A percentile compares a stretch with the other conserved stretches of the same genome.
Conservation (phyloP, 257 asterid species). For the Agastache rugosa region DNA sequence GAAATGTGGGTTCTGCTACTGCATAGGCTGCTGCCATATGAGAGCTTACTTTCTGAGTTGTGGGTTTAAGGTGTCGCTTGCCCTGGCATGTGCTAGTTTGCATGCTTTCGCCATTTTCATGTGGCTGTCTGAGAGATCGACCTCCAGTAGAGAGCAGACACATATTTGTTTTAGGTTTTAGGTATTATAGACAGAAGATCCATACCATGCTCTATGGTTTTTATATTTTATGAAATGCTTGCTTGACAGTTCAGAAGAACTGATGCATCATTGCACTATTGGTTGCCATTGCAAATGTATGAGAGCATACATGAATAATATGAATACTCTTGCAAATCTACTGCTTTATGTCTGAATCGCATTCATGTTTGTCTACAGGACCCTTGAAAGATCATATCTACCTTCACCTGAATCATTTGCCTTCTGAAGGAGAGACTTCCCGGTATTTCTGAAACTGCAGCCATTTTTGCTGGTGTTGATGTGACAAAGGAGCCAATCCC, state of each 20-base stretch:
- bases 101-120: not conserved
- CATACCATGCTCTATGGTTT: slow-evolving; percentile 11
- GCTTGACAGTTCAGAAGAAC: too few relatives aligned
- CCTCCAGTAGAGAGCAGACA: not conserved
- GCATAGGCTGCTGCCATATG: slow-evolving; percentile 11
- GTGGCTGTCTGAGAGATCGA: not conserved
- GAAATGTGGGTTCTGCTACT: slow-evolving; percentile 7
- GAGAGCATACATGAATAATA: slow-evolving; percentile 11
- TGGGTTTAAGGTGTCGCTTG: not conserved
- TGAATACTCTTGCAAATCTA: slow-evolving; percentile 6
- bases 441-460: slow-evolving; percentile 98
- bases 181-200: slow-evolving; percentile 7
- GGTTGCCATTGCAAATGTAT: slow-evolving; percentile 15
- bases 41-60: not conserved
- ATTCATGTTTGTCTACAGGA: slow-evolving; percentile 51
- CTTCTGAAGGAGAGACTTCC: slow-evolving; percentile 97
- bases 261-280: not conserved
- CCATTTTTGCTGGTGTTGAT: slow-evolving; percentile 98
- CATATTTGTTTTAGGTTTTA: not conserved
- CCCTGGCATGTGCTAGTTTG: not conserved
- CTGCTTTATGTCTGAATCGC: too few relatives aligned
- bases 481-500: slow-evolving; percentile 98
- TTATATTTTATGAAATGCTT: not conserved
- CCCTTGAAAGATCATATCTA: slow-evolving; percentile 95
- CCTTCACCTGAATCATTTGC: slow-evolving; percentile 94